Base-by-base conservation (phyloP, 768 basidiomycete genomes). In the Kwoniella mangroviensis region DNA sequence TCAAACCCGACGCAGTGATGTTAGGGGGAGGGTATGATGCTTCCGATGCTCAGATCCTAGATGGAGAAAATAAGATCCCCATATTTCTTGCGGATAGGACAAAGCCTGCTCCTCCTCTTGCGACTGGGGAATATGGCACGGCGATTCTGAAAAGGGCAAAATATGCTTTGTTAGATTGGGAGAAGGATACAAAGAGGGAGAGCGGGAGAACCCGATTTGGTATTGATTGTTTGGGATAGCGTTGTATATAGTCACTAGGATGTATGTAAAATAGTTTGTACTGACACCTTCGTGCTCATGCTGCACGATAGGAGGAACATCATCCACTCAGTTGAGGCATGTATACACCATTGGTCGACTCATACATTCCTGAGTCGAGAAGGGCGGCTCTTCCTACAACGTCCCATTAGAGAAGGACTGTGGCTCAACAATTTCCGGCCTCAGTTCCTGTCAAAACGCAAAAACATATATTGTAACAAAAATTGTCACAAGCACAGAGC, bases 101-200 rank as follows among this genome's bases (percentile, higher is more conserved):
- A 2, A 60, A 42, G 11, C 40, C 34, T 21, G 19, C 41, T n/a
- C 58, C 58, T 12, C 41, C 58, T 0, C 40, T 26, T 42, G 58
- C 28, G 2, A 28, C 40, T n/a, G 45, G 45, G 45, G 7, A 42
- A n/a, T 60, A 60, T n/a, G 58, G 58, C 6, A 11, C 13, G 11
- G 22, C 21, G n/a, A 60, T 60, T 19, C 4, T 60, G 40, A 60
- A 43, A 22, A 41, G 58, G 42, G 58, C 58, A 22, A 60, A 24
- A 22, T 41, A 60, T n/a, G 40, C 58, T 21, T 13, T 57, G 26
- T 21, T 24, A n/a, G 26, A 13, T 24, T 57, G 56, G 56, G 26
- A 26, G 56, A 57, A 24, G 15, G 24, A 57, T 15, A 13, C 24
- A n/a, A 17, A 57, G 17, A 57, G 17, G 56, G 15, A 26, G 28